Conservation (phyloP, 805 yeast species). For the Cyberlindnera euphorbiae region DNA sequence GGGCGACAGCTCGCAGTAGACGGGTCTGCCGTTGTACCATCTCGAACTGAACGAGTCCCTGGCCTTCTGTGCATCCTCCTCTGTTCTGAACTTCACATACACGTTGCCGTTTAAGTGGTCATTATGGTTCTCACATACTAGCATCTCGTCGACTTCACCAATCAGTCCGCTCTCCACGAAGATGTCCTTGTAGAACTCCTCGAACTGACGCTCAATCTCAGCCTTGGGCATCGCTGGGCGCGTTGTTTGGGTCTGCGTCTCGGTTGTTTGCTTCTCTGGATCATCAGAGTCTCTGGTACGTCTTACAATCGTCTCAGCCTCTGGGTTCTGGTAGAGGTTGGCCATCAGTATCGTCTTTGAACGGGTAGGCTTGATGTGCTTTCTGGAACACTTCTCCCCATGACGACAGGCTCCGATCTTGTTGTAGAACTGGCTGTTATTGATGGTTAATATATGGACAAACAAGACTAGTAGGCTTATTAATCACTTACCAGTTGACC, state of each 20-base stretch:
- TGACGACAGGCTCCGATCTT: constrained; percentile 93
- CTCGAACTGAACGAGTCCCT: constrained; percentile 60
- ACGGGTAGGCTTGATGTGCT: constrained; percentile 59
- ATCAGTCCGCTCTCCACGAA: constrained; percentile 52
- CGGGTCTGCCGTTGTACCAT: constrained; percentile 80
- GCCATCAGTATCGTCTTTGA: constrained; percentile 64
- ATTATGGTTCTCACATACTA: constrained; percentile 79
- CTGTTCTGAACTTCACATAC: constrained; percentile 55
- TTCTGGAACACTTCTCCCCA: constrained; percentile 80
- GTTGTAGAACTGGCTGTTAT: constrained; percentile 61
- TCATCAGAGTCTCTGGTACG: constrained; percentile 22
- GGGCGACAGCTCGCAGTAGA: constrained; percentile 75
- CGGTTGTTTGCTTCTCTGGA: constrained; percentile 43
- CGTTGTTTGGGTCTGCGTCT: constrained; percentile 1
- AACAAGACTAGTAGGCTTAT: too few relatives aligned
- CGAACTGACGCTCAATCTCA: constrained; percentile 44
- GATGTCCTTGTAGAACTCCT: constrained; percentile 65
- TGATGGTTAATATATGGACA: too few relatives aligned
- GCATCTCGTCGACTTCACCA: constrained; percentile 53
- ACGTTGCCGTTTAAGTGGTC: constrained; percentile 86
- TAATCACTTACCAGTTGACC: constrained; percentile 20
- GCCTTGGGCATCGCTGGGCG: constrained; percentile 24
- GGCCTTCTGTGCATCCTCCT: constrained; percentile 57
- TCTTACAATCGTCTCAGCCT: constrained; percentile 21
- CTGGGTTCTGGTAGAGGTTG: constrained; percentile 64